phyloP scores from a whole-genome alignment of 2,329 filamentous ascomycete genomes.

The Thelonectria discophora region DNA sequence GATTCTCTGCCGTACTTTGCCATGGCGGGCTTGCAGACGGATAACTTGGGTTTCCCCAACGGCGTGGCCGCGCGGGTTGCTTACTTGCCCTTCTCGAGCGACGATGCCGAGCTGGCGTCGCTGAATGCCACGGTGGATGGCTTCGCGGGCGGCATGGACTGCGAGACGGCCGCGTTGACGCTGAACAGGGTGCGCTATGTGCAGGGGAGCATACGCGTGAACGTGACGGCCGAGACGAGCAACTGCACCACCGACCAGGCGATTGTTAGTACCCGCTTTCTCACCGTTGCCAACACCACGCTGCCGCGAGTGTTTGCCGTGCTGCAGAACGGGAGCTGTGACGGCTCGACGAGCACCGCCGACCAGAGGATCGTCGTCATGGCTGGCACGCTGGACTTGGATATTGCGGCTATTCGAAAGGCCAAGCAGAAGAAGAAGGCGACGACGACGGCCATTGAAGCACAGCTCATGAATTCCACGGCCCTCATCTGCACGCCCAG shows the following conservation, averaged over 20 bases:
- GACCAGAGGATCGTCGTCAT: slow-evolving; percentile 38
- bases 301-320: slow-evolving; percentile 31
- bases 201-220: slow-evolving; percentile 36
- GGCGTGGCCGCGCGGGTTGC: slow-evolving; percentile 47
- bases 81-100: slow-evolving; percentile 46
- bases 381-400: slow-evolving; percentile 29
- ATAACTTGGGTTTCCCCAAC: slow-evolving; percentile 43
- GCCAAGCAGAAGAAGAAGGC: slow-evolving; percentile 21
- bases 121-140: slow-evolving; percentile 48
- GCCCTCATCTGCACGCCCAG: slow-evolving; percentile 38
- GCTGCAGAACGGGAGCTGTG: slow-evolving; percentile 33
- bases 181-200: slow-evolving; percentile 38
- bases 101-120: slow-evolving; percentile 36
- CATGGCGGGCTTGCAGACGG: slow-evolving; percentile 46
- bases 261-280: slow-evolving; percentile 31
- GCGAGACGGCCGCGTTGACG: slow-evolving; percentile 40
- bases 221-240: slow-evolving; percentile 42
- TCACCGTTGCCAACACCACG: slow-evolving; percentile 19
- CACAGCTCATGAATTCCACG: slow-evolving; percentile 26
- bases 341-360: slow-evolving; percentile 26
- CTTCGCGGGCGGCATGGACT: slow-evolving; percentile 46
- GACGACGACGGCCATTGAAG: slow-evolving; percentile 20
- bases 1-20: slow-evolving; percentile 45
- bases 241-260: slow-evolving; percentile 33
- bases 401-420: slow-evolving; percentile 30